Percentiles rank a stretch among this genome's conserved stretches.
These are phyloP conservation scores for Tilletia horrida DNA, from an alignment of 1,284 basidiomycete genomes.

Conservation along the genomic window DNA sequence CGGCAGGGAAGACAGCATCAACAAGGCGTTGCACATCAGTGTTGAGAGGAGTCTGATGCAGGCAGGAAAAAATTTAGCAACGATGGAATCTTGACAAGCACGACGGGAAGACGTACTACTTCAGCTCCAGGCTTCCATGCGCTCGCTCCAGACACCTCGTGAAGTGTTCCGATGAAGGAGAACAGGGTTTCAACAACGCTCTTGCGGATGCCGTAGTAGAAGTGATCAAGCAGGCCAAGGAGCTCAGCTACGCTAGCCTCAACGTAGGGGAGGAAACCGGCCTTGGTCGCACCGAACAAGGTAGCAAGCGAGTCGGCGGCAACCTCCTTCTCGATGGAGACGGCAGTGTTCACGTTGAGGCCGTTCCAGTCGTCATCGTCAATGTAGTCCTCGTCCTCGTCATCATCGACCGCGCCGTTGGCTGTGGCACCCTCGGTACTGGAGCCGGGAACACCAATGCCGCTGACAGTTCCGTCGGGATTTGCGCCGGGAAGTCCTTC, in stretches of 20 bases:
- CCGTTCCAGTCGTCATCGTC: constrained; percentile 75
- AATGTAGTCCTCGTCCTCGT: constrained; percentile 57
- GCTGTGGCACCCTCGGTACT: constrained; percentile 66
- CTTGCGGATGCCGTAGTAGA: constrained; percentile 98
- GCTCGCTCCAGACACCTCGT: constrained; percentile 76
- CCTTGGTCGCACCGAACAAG: constrained; percentile 77
- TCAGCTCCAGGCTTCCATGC: constrained; percentile 77
- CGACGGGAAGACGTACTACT: constrained; percentile 45
- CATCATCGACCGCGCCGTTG: constrained; percentile 62
- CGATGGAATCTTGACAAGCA: not conserved
- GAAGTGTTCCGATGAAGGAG: constrained; percentile 85
- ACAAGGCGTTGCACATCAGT: constrained; percentile 78
- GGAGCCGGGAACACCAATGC: constrained; percentile 65
- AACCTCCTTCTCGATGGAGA: constrained; percentile 99
- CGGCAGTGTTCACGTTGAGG: constrained; percentile 78
- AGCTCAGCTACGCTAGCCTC: constrained; percentile 73
- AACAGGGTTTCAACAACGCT: constrained; percentile 83
- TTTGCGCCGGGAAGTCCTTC: constrained; percentile 55
- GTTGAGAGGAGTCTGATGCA: constrained; percentile 63
- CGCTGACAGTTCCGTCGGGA: constrained; percentile 50
- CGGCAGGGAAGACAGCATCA: constrained; percentile 68
- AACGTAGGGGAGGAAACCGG: constrained; percentile 80
- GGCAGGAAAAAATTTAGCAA: constrained; percentile 3
- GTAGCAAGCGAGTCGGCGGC: constrained; percentile 94
- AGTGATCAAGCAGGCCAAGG: constrained; percentile 78